phyloP scores from a whole-genome alignment of 2,329 filamentous ascomycete species.

The Calonectria pseudoturangicola region DNA sequence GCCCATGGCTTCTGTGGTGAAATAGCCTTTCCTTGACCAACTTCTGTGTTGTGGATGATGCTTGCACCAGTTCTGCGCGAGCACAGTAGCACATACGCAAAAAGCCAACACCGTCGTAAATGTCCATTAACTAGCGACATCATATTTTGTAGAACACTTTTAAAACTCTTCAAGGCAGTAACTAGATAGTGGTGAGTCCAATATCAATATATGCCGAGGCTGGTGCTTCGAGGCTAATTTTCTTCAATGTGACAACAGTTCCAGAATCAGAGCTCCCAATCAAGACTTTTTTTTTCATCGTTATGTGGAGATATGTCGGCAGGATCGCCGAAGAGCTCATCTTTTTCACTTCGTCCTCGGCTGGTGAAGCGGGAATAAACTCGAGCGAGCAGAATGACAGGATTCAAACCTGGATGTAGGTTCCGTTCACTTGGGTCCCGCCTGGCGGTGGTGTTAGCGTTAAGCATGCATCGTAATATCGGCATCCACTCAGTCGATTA shows the following conservation, averaged over 20 bases:
- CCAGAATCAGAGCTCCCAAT: no score
- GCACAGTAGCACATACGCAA: no score
- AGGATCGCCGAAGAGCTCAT: background rate
- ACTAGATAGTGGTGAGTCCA: no score
- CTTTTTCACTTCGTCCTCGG: background rate
- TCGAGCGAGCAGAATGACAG: background rate
- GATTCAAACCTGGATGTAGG: background rate
- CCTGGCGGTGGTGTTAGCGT: background rate
- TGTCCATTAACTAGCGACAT: no score
- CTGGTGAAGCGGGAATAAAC: background rate
- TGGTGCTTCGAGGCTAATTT: no score
- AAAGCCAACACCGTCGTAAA: no score
- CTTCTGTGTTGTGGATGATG: no score
- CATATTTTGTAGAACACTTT: rapidly evolving
- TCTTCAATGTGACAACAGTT: background rate
- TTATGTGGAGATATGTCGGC: background rate
- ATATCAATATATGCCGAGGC: no score
- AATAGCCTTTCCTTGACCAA: no score
- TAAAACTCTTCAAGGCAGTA: no score
- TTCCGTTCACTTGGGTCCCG: conserved; percentile 7
- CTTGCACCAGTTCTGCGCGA: no score
- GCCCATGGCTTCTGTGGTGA: no score
- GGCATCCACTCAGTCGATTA: background rate
- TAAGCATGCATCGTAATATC: conserved; percentile 13
- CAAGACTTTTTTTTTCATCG: background rate